Conservation (phyloP, 2,329 filamentous ascomycete genomes). For the Botrytis paeoniae region DNA sequence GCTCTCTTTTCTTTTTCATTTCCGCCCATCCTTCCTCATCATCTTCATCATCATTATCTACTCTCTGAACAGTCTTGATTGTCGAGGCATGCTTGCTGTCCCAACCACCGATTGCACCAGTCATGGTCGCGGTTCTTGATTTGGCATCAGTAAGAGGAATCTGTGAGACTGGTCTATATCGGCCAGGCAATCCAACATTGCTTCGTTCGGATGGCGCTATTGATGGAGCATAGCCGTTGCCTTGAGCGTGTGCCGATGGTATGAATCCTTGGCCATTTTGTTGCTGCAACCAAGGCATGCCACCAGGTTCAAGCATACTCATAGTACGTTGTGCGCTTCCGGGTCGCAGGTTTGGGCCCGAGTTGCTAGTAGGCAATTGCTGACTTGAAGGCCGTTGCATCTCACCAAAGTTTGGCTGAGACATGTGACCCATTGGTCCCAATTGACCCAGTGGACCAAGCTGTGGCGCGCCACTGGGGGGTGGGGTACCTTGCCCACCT, state of each 20-base stretch:
- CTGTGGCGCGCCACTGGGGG: conserved; percentile 23
- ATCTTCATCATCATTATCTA: conserved; percentile 51
- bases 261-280: conserved; percentile 38
- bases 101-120: conserved; percentile 34
- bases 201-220: conserved; percentile 95
- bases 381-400: conserved; percentile 29
- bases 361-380: conserved; percentile 5
- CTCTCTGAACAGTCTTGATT: conserved; percentile 42
- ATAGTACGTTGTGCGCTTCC: conserved; percentile 56
- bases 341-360: conserved; percentile 26
- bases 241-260: conserved; percentile 48
- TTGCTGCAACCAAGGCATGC: conserved; percentile 52
- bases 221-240: conserved; percentile 73
- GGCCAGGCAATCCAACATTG: conserved; percentile 83
- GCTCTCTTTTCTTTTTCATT: conserved; percentile 66
- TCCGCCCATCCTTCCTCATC: conserved; percentile 68
- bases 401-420: conserved; percentile 29
- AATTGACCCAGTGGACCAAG: conserved; percentile 17
- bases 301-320: conserved; percentile 74
- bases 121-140: conserved; percentile 36
- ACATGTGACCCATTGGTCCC: conserved; percentile 26
- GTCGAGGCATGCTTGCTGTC: conserved; percentile 41
- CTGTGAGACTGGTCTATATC: conserved; percentile 86
- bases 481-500: conserved; percentile 13
- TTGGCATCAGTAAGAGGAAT: conserved; percentile 42